Evolutionary conservation across 495 filamentous ascomycete species (phyloP).

Genomic region (Oidiodendron maius): DNA sequence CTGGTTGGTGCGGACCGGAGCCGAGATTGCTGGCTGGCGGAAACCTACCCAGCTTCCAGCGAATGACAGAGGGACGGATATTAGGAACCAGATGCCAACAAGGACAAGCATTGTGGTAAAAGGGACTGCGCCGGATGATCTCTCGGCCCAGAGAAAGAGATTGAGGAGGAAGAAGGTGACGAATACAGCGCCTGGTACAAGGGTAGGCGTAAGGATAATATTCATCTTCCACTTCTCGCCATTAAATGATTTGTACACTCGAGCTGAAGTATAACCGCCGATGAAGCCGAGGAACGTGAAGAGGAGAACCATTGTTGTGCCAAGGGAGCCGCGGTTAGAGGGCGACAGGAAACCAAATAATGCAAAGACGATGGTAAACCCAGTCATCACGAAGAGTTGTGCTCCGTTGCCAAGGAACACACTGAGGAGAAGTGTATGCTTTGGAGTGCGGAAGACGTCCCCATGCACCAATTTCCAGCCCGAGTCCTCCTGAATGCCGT

Average conservation of each 20-base stretch:
- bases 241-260: constrained; percentile 85
- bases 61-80: constrained; percentile 85
- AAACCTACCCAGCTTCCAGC: constrained; percentile 93
- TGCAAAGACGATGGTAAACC: constrained; percentile 88
- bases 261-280: constrained; percentile 84
- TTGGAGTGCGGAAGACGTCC: constrained; percentile 89
- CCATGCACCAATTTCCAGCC: constrained; percentile 98
- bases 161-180: constrained; percentile 87
- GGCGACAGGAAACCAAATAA: constrained; percentile 92
- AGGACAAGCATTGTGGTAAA: constrained; percentile 96
- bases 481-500: constrained; percentile 94
- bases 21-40: constrained; percentile 52
- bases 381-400: constrained; percentile 96
- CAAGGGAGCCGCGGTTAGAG: constrained; percentile 87
- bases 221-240: constrained; percentile 93
- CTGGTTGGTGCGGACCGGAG: constrained; percentile 92
- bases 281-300: constrained; percentile 91
- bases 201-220: constrained; percentile 77
- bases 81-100: constrained; percentile 91
- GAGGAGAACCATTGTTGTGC: constrained; percentile 83
- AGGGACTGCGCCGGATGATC: constrained; percentile 87
- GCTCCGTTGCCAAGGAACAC: constrained; percentile 89
- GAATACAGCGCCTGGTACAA: constrained; percentile 87
- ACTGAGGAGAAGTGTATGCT: constrained; percentile 75
- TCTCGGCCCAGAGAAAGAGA: constrained; percentile 89